A percentile compares a stretch with the other conserved stretches of the same genome.
Evolutionary conservation across 495 filamentous ascomycete genomes (phyloP).

Genomic region (Penicillium cosmopolitanum): DNA sequence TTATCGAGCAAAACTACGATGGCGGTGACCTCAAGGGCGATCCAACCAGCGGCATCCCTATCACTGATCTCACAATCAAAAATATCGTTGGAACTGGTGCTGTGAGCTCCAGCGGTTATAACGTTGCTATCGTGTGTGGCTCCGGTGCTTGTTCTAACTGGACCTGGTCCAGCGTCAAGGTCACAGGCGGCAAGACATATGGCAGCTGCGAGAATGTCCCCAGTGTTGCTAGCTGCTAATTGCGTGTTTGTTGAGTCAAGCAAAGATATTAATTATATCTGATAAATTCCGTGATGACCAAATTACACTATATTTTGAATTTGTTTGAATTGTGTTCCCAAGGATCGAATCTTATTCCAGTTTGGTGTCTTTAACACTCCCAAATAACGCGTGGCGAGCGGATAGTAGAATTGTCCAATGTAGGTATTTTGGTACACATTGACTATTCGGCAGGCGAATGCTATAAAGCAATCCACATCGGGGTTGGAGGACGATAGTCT

Average conservation of each 20-base stretch:
- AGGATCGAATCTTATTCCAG: too few species aligned
- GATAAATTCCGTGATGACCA: too few species aligned
- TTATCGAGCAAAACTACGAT: constrained; percentile 67
- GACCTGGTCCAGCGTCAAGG: constrained; percentile 46
- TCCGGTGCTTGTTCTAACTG: constrained; percentile 41
- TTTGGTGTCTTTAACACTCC: too few species aligned
- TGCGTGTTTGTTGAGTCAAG: not conserved
- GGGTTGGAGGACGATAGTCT: too few species aligned
- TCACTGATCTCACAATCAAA: constrained; percentile 53
- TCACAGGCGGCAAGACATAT: constrained; percentile 55
- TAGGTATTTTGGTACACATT: too few species aligned
- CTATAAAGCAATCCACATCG: too few species aligned
- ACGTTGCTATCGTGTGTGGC: constrained; percentile 59
- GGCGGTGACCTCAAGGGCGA: constrained; percentile 56
- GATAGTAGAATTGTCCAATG: too few species aligned
- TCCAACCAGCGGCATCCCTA: constrained; percentile 60
- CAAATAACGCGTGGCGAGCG: too few species aligned
- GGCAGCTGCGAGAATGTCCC: constrained; percentile 46
- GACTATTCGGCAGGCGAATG: too few species aligned
- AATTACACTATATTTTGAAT: too few species aligned
- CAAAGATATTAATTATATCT: too few species aligned
- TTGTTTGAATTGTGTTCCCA: too few species aligned
- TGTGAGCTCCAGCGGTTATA: constrained; percentile 41
- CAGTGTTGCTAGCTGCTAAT: constrained; percentile 35
- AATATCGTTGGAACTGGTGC: constrained; percentile 48